A percentile compares a stretch with the other conserved stretches of the same genome.
phyloP scores from a whole-genome alignment of 768 basidiomycete genomes.

The Pulveroboletus ravenelii region DNA sequence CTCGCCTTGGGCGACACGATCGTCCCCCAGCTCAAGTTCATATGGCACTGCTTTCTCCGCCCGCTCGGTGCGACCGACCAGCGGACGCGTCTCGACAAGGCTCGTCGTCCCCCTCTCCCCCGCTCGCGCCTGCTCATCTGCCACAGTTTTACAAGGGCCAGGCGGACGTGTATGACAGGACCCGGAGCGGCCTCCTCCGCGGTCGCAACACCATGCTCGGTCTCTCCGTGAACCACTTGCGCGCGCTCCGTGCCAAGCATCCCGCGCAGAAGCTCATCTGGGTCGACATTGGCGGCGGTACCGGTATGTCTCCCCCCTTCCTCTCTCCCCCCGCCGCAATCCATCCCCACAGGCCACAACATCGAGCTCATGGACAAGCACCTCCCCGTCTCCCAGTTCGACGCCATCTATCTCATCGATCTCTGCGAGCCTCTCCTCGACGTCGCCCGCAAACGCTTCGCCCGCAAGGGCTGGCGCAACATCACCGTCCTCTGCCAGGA shows the following conservation, averaged over 20 bases:
- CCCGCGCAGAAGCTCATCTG: conserved; percentile 55
- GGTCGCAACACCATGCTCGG: conserved; percentile 71
- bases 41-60: conserved; percentile 48
- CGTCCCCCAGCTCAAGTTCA: conserved; percentile 40
- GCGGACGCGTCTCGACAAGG: conserved; percentile 43
- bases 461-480: conserved; percentile 65
- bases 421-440: conserved; percentile 68
- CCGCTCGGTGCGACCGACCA: conserved; percentile 40
- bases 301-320: conserved; percentile 34
- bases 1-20: conserved; percentile 24
- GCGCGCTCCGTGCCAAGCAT: conserved; percentile 37
- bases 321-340: not conserved
- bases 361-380: conserved; percentile 68
- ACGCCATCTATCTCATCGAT: conserved; percentile 68
- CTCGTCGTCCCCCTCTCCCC: conserved; percentile 2
- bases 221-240: conserved; percentile 60
- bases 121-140: not conserved
- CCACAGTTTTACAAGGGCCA: conserved; percentile 61
- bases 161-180: conserved; percentile 69
- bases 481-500: conserved; percentile 70
- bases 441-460: conserved; percentile 65
- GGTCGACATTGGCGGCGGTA: conserved; percentile 79
- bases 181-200: conserved; percentile 54
- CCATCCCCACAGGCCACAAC: conserved; percentile 40
- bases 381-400: conserved; percentile 54